Evolutionary conservation across 1,284 basidiomycete genomes (phyloP).

Genomic region (Leccinum variabile): DNA sequence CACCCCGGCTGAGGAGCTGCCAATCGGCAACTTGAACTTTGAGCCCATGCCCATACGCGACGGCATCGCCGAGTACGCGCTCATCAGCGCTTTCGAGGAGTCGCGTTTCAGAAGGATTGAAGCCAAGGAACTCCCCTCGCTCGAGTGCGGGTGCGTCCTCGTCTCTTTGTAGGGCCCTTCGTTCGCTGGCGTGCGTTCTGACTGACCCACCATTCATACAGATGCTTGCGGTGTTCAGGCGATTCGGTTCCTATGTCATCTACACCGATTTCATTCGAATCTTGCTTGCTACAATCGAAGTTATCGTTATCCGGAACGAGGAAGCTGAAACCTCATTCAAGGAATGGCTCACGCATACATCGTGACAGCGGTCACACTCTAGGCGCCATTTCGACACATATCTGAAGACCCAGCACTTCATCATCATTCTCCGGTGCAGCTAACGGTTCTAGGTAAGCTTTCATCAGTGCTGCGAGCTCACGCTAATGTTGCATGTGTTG

Average conservation of each 20-base stretch:
- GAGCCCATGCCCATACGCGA: conserved; percentile 72
- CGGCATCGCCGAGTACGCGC: conserved; percentile 87
- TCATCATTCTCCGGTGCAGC: not conserved
- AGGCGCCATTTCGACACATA: not conserved
- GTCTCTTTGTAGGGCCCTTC: conserved; percentile 1
- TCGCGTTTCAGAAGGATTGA: conserved; percentile 73
- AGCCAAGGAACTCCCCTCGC: conserved; percentile 68
- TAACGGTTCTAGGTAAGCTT: not conserved
- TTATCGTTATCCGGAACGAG: not conserved
- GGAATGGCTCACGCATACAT: not conserved
- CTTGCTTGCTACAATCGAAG: not conserved
- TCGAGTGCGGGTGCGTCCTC: conserved; percentile 83
- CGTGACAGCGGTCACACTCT: not conserved
- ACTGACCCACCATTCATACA: not conserved
- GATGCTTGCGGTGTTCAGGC: not conserved
- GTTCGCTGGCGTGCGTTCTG: not conserved
- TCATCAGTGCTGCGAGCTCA: not conserved
- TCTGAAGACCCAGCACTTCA: not conserved
- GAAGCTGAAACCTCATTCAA: too few species aligned
- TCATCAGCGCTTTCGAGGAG: conserved; percentile 80
- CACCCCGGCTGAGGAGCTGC: conserved; percentile 82
- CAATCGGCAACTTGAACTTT: conserved; percentile 79
- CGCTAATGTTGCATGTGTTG: not conserved
- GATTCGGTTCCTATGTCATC: not conserved
- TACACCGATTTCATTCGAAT: not conserved